Conservation (phyloP, 148 eudicot genomes). For the Heliosperma pusillum region DNA sequence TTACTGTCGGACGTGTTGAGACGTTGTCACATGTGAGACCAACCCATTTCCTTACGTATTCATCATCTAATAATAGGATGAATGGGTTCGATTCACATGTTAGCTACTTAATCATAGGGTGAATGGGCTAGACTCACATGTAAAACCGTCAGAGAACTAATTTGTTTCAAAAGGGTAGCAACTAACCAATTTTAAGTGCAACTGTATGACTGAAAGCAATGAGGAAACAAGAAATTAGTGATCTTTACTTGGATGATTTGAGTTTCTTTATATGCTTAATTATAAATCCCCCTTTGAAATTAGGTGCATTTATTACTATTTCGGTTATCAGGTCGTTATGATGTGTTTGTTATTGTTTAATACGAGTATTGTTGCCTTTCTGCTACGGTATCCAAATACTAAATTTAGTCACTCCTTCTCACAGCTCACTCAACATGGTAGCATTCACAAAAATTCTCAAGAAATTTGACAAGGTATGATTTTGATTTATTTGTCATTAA, state of each 20-base stretch:
- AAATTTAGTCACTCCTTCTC: constrained; percentile 21
- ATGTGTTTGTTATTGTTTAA: constrained; percentile 10
- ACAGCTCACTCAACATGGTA: constrained; percentile 90
- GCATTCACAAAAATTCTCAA: constrained; percentile 90
- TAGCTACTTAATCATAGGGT: no score
- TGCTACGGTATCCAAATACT: constrained; percentile 9
- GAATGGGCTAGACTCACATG: no score
- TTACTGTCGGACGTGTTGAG: no score
- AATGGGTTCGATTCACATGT: no score
- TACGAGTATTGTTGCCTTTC: constrained; percentile 8
- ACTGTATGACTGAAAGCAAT: not conserved
- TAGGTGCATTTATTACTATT: not conserved
- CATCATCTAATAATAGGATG: no score
- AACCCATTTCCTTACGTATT: no score
- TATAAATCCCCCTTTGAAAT: not conserved
- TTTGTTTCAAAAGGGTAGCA: not conserved
- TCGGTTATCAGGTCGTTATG: constrained; percentile 2
- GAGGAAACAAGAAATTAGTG: not conserved
- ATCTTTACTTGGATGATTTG: not conserved
- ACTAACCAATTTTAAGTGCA: not conserved
- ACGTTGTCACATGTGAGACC: no score
- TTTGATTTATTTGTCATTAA: constrained; percentile 5
- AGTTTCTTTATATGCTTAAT: not conserved
- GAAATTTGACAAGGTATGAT: constrained; percentile 89
- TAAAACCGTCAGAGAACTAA: no score